Evolutionary conservation across 805 yeast species (phyloP).

Genomic region (Ogataea trehalophila): DNA sequence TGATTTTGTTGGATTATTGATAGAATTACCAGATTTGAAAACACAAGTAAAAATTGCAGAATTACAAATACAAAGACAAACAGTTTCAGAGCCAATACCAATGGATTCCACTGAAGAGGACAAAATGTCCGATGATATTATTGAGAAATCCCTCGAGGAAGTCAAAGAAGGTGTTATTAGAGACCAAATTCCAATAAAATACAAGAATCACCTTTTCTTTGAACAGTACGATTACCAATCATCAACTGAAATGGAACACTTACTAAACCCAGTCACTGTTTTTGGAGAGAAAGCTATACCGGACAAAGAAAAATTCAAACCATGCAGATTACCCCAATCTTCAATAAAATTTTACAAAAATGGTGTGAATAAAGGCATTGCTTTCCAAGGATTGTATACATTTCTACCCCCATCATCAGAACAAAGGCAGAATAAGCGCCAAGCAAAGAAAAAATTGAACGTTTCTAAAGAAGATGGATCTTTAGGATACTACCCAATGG

Average conservation of each 20-base stretch:
- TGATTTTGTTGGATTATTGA: conserved; percentile 76
- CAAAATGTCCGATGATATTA: background rate
- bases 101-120: background rate
- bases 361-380: conserved; percentile 62
- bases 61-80: conserved; percentile 30
- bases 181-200: conserved; percentile 84
- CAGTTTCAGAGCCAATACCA: conserved; percentile 17
- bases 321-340: conserved; percentile 52
- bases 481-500: conserved; percentile 87
- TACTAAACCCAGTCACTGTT: conserved; percentile 65
- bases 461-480: conserved; percentile 68
- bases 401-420: conserved; percentile 78
- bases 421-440: conserved; percentile 32
- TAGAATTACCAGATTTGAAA: conserved; percentile 56
- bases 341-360: conserved; percentile 68
- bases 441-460: conserved; percentile 9
- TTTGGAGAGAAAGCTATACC: conserved; percentile 64
- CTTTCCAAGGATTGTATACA: conserved; percentile 63
- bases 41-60: conserved; percentile 40
- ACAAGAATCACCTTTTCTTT: conserved; percentile 69
- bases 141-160: conserved; percentile 4
- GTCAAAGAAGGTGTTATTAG: conserved; percentile 47
- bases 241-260: conserved; percentile 66
- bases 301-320: conserved; percentile 41
- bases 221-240: conserved; percentile 80